A percentile compares a stretch with the other conserved stretches of the same genome.
These are phyloP conservation scores for Aurinia saxatilis DNA, from an alignment of 345 rosid genomes.

Conservation along the genomic window DNA sequence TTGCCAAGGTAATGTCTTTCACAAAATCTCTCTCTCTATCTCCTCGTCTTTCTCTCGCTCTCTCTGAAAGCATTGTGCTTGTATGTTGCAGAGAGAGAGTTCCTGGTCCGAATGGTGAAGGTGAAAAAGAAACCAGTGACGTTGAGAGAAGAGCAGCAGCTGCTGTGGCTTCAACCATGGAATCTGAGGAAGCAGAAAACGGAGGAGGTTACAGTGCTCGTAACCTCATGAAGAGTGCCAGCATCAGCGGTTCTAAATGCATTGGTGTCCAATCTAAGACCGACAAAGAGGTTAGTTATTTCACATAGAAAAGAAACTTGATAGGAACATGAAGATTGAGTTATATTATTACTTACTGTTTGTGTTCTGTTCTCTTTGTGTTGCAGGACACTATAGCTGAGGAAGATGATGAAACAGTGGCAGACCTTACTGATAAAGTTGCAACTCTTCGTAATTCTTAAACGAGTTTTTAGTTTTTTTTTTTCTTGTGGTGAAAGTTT, in stretches of 20 bases:
- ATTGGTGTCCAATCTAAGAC: conserved; percentile 43
- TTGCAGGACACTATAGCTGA: conserved; percentile 31
- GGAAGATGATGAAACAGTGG: conserved; percentile 17
- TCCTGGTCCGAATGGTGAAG: conserved; percentile 45
- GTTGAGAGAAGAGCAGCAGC: conserved; percentile 45
- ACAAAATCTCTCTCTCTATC: background rate
- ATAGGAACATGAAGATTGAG: background rate
- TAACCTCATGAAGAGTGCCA: conserved; percentile 85
- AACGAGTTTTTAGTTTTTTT: background rate
- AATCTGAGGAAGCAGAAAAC: conserved; percentile 41
- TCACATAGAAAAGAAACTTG: background rate
- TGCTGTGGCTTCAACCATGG: conserved; percentile 40
- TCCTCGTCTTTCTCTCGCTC: background rate
- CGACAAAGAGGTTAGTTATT: conserved; percentile 42
- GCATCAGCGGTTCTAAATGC: conserved; percentile 94
- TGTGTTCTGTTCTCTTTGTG: background rate
- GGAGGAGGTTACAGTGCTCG: conserved; percentile 44
- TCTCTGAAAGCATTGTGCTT: conserved; percentile 7
- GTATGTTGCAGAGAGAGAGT: conserved; percentile 69
- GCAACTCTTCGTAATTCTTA: conserved; percentile 25
- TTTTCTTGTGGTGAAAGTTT: background rate
- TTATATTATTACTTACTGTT: background rate
- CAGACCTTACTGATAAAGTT: conserved; percentile 23
- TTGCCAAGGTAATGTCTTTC: conserved; percentile 65
- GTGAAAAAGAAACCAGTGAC: conserved; percentile 31